Base-by-base conservation (phyloP, 306 rosid species). In the Senna tora region DNA sequence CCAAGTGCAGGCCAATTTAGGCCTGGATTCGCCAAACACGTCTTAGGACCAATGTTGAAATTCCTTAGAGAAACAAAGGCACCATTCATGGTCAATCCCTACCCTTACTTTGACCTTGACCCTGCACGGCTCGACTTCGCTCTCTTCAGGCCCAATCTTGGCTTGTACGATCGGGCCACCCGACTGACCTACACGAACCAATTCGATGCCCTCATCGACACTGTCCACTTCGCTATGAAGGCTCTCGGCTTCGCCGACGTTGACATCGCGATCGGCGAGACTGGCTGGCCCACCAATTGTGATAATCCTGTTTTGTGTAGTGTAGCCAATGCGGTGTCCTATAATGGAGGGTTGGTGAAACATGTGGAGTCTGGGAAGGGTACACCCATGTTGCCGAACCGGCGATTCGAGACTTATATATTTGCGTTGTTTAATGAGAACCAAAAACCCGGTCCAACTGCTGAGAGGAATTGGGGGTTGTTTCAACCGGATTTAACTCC, bases 31-130 rank as follows among this genome's bases (percentile, higher is more conserved):
- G 88, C 62, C 1, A 54, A 75, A n/a, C 75, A 67, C 9, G 21
- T 89, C 0, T 46, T 94, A 16, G 75, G 73, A 0, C 95, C 96
- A 5, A 85, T 91, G 95, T 83, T 94, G 13, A 52, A 65, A 73
- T 91, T 83, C 61, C 68, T 84, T 2, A 58, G 51, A 2, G 87
- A 89, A 39, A 91, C 95, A 5, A 79, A 49, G 4, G 12, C 87
- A 0, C 98, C 98, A 0, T 87, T 94, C 16, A 94, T 94, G 96
- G 92, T 89, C 2, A 94, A 94, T 72, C 97, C 98, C 0, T 94
- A 94, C 28, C 97, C 98, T 0, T 94, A 89, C 62, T 94, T 94
- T 65, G 86, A 81, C 6, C 87, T 74, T 85, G 81, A 88, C 4
- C 92, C 91, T 0, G 67, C 83, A 25, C 0, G 66, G 65, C 49